These are phyloP conservation scores for Crucibulum laeve DNA, from an alignment of 768 basidiomycete species.

Conservation along the genomic window DNA sequence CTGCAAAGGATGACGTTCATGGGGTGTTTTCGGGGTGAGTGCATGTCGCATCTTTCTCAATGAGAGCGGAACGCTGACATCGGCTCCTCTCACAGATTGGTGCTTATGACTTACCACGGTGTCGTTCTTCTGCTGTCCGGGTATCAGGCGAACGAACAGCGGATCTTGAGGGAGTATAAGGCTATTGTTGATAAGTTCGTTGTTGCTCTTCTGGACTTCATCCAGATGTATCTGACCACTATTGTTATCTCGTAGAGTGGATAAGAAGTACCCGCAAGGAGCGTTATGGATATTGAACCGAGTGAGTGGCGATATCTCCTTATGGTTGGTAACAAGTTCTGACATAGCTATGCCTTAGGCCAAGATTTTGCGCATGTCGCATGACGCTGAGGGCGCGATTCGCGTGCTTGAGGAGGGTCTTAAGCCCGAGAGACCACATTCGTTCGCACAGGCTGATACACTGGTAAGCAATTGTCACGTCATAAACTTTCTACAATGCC, in stretches of 20 bases:
- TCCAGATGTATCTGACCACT: too few species aligned
- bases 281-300: conserved; percentile 73
- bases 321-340: background rate
- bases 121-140: conserved; percentile 67
- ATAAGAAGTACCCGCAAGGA: conserved; percentile 57
- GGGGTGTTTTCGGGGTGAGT: conserved; percentile 71
- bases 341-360: conserved; percentile 35
- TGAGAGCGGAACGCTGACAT: background rate
- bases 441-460: conserved; percentile 70
- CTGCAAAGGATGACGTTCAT: conserved; percentile 66
- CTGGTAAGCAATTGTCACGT: conserved; percentile 35
- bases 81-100: conserved; percentile 38
- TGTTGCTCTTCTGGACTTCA: too few species aligned
- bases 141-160: conserved; percentile 70
- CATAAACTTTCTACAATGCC: background rate
- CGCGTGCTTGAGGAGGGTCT: conserved; percentile 55
- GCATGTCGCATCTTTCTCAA: background rate
- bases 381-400: conserved; percentile 64
- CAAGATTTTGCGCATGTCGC: conserved; percentile 70
- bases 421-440: conserved; percentile 42
- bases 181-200: conserved; percentile 61
- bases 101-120: conserved; percentile 78
- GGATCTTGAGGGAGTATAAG: conserved; percentile 58
- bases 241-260: conserved; percentile 42
- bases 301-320: conserved; percentile 25